These are phyloP conservation scores for Flammula alnicola DNA, from an alignment of 1,284 basidiomycete genomes.

Conservation along the genomic window DNA sequence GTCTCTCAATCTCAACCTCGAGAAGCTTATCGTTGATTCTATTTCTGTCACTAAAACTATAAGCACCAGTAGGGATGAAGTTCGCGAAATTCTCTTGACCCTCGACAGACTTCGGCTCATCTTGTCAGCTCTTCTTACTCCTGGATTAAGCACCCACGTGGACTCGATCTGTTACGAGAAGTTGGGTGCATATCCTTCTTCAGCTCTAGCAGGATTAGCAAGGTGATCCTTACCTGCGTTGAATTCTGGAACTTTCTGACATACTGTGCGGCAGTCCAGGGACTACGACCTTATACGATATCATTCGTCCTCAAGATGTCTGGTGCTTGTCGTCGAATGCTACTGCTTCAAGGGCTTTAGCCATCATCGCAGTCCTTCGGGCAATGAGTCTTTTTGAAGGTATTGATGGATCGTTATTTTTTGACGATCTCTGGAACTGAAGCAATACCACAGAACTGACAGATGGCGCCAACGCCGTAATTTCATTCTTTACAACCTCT, in stretches of 20 bases:
- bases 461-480: slow-evolving; percentile 68
- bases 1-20: slow-evolving; percentile 50
- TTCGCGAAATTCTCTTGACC: slow-evolving; percentile 42
- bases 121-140: slow-evolving; percentile 54
- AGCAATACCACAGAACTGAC: slow-evolving; percentile 55
- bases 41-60: slow-evolving; percentile 52
- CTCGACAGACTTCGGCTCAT: slow-evolving; percentile 50
- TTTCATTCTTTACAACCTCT: slow-evolving; percentile 78
- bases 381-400: slow-evolving; percentile 76
- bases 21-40: slow-evolving; percentile 51
- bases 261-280: slow-evolving; percentile 35
- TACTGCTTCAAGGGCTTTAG: slow-evolving; percentile 72
- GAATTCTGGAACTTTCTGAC: neutral
- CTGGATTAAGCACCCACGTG: slow-evolving; percentile 59
- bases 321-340: slow-evolving; percentile 76
- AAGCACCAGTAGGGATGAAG: slow-evolving; percentile 47
- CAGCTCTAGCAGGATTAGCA: slow-evolving; percentile 49
- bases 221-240: slow-evolving; percentile 42
- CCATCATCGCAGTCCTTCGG: slow-evolving; percentile 70
- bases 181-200: slow-evolving; percentile 43
- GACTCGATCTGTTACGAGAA: slow-evolving; percentile 66
- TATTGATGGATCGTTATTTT: slow-evolving; percentile 29
- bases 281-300: slow-evolving; percentile 49
- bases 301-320: slow-evolving; percentile 40
- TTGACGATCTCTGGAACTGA: slow-evolving; percentile 8